Evolutionary conservation across 257 asterid genomes (phyloP).

Genomic region (Echites panduratus): DNA sequence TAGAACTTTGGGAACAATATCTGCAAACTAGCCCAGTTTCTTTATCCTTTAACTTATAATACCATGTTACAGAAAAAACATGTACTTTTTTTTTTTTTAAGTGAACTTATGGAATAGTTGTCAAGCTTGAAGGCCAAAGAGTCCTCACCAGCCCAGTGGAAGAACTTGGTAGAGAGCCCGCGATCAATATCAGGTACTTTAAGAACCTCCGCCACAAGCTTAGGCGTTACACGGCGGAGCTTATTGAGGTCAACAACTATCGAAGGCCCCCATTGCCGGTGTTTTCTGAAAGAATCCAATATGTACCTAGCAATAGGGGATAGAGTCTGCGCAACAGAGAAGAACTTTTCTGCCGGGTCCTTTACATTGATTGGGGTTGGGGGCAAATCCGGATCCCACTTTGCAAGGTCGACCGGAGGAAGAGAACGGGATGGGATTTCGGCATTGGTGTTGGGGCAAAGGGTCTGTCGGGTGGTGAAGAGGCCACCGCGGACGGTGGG

Average conservation of each 20-base stretch:
- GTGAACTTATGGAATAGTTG: too few species aligned
- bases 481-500: constrained; percentile 90
- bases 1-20: not conserved
- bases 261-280: constrained; percentile 64
- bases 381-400: constrained; percentile 67
- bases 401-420: constrained; percentile 61
- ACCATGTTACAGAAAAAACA: not conserved
- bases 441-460: constrained; percentile 30
- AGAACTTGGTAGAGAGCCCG: constrained; percentile 71
- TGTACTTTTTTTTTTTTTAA: too few species aligned
- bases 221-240: constrained; percentile 85
- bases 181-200: constrained; percentile 75
- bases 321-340: constrained; percentile 53
- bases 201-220: constrained; percentile 78
- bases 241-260: constrained; percentile 66
- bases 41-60: not conserved
- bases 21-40: not conserved
- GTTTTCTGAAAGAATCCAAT: constrained; percentile 71
- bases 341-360: constrained; percentile 72
- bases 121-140: not conserved
- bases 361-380: constrained; percentile 6
- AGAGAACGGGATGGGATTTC: constrained; percentile 9
- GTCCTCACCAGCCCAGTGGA: constrained; percentile 86
- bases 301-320: constrained; percentile 88
- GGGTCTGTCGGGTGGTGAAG: constrained; percentile 67